Base-by-base conservation (phyloP, 768 basidiomycete genomes). In the Termitomyces titanicus region DNA sequence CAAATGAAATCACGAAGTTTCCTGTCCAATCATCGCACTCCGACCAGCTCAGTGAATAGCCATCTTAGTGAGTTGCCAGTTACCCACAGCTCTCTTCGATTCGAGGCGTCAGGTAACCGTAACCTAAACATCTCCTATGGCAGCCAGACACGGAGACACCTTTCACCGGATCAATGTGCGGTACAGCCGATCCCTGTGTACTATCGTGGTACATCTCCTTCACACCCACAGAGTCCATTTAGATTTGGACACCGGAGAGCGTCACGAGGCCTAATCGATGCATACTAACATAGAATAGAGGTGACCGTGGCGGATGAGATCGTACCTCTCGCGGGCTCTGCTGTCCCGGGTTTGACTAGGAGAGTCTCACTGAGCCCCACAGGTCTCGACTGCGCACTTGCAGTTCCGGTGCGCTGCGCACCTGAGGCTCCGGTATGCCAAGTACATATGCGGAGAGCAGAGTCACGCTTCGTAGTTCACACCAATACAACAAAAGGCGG, bases 1-100 rank as follows among this genome's bases (percentile, higher is more conserved):
- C 3, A 37, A 49, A 49, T 49, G 24, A 49, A 49, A 49, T 49
- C 35, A 49, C 11, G 47, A 49, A 49, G 48, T 18, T 25, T 18
- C 12, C n/a, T 3, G 25, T 37, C 35, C 48, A 5, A 27, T 24
- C 38, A 17, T 25, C 18, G 35, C 11, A 22, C n/a, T n/a, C n/a
- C 15, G 8, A 9, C 9, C 17, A 37, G n/a, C 33, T 25, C 2
- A 27, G 24, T 35, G 35, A 37, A 37, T 25, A 35, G 9, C 34
- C 22, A 48, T 22, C 22, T 20, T 22, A n/a, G 47, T 24, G 34
- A n/a, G 17, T 24, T 24, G 3, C 3, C 29, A 29, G n/a, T n/a
- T 22, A 4, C 9, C 22, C 22, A 47, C 33, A 47, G 20, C 31
- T 47, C 29, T 34, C 31, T 33, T 15, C 12, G 8, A 8, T 9